phyloP scores from a whole-genome alignment of 1,139 yeast species.

The Debaryomyces coudertii region DNA sequence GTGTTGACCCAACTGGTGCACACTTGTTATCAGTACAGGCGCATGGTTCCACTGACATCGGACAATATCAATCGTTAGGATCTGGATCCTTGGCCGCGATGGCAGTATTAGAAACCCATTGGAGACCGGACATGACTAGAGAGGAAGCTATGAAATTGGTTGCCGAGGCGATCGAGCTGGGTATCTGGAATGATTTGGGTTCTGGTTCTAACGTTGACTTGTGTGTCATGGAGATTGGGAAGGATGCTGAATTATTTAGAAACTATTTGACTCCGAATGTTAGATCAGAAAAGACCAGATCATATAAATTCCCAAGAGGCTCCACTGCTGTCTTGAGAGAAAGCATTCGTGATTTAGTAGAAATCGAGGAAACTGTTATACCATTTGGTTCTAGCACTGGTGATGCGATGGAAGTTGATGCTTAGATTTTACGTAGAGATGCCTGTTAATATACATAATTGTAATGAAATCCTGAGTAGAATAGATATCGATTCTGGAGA shows the following conservation, averaged over 20 bases:
- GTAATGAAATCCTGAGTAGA: background rate
- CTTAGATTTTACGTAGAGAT: conserved; percentile 26
- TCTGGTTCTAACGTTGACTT: conserved; percentile 97
- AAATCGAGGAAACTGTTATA: conserved; percentile 69
- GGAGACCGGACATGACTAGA: conserved; percentile 75
- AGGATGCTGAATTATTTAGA: conserved; percentile 81
- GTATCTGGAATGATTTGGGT: conserved; percentile 98
- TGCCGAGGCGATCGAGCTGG: conserved; percentile 92
- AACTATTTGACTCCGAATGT: conserved; percentile 91
- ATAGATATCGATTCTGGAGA: background rate
- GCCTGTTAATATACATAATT: conserved; percentile 7
- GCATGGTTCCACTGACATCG: conserved; percentile 96
- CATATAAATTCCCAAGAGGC: conserved; percentile 86
- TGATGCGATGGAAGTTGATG: conserved; percentile 78
- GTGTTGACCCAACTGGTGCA: conserved; percentile 95
- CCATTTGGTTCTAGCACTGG: conserved; percentile 33
- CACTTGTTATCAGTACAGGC: conserved; percentile 93
- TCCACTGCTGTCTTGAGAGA: conserved; percentile 83
- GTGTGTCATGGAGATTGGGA: conserved; percentile 93
- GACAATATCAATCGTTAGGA: conserved; percentile 88
- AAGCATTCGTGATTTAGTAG: conserved; percentile 64
- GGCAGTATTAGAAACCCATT: conserved; percentile 91
- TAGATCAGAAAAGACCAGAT: conserved; percentile 75
- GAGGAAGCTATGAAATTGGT: conserved; percentile 91
- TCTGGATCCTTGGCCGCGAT: conserved; percentile 99